Base-by-base conservation (phyloP, 2,329 filamentous ascomycete species). In the Colletotrichum tamarilloi region DNA sequence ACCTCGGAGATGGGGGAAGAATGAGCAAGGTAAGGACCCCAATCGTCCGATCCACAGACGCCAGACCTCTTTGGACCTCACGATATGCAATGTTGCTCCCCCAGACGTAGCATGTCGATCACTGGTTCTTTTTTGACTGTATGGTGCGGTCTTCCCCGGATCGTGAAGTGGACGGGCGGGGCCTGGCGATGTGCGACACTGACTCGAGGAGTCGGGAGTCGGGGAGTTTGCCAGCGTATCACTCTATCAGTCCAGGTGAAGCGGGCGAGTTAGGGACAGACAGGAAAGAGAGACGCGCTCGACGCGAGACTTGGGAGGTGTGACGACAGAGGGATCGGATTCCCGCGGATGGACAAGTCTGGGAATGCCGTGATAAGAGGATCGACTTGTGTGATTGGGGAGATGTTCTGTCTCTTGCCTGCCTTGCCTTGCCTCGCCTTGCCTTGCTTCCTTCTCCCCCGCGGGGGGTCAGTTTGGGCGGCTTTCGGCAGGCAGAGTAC, bases 121-220 rank as follows among this genome's bases (percentile, higher is more conserved):
- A 28, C 28, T 42, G 38, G 14, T n/a, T 22, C 28, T 4, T 26
- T 38, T 8, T 35, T 22, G n/a, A 38, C 14, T 30, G 7, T 4
- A 3, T n/a, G 16, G 42, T 32, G 62, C 28, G 62, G 62, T 28
- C 52, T 46, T 56, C 59, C 67, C 49, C 49, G 30, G 63, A 66
- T 35, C 24, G n/a, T 30, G 42, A 46, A 46, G 60, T 38, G 55
- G 63, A 28, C 60, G 56, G 58, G 52, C 52, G 28, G 26, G 65
- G 65, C 42, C 56, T 67, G 32, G 64, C 38, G 30, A 66, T 42
- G 38, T n/a, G 62, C 55, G 52, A 57, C 9, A 59, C 62, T 70
- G 68, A 70, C 68, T 63, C 69, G 69, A 9, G 69, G 65, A 69
- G 65, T 1, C 30, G 30, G 30, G 30, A 30, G 30, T 30, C 30